phyloP scores from a whole-genome alignment of 1,284 basidiomycete species.

The Phaffia rhodozyma region DNA sequence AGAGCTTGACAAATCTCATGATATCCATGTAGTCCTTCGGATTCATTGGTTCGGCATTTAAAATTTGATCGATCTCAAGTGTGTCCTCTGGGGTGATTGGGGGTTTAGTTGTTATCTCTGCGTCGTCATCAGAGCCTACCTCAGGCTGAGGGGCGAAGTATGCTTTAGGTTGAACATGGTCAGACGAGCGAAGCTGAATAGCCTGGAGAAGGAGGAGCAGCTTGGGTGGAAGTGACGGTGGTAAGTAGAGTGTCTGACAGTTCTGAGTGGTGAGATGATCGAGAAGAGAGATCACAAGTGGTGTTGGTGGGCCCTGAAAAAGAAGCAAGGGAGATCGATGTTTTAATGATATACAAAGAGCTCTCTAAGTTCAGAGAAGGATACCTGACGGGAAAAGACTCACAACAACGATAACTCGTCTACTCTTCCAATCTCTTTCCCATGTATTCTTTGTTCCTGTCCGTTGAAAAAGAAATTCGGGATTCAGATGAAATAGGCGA shows the following conservation, averaged over 20 bases:
- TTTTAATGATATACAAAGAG: too few species aligned
- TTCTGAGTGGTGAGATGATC: constrained; percentile 9
- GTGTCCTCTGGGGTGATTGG: not conserved
- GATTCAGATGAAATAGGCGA: too few species aligned
- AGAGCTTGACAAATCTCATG: constrained; percentile 11
- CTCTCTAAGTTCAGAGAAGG: not conserved
- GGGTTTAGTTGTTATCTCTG: not conserved
- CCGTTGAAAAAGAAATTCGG: not conserved
- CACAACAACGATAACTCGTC: constrained; percentile 17
- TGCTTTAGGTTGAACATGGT: not conserved
- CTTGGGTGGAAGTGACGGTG: constrained; percentile 6
- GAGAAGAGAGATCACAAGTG: constrained; percentile 12
- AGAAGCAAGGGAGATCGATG: not conserved
- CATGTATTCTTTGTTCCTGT: constrained; percentile 10
- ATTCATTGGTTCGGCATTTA: constrained; percentile 12
- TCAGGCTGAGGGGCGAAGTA: not conserved
- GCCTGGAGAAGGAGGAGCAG: constrained; percentile 13
- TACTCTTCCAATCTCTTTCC: constrained; percentile 14
- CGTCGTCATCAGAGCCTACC: not conserved
- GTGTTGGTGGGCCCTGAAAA: constrained; percentile 14
- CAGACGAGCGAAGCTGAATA: constrained; percentile 1
- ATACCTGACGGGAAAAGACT: not conserved
- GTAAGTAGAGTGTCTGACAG: constrained; percentile 13
- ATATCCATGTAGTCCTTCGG: not conserved
- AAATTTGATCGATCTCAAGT: constrained; percentile 1